Evolutionary conservation across 352 stramenopile species (phyloP), one percentile per base, ranked within the genome.

Genomic region (Peronospora belbahrii): DNA sequence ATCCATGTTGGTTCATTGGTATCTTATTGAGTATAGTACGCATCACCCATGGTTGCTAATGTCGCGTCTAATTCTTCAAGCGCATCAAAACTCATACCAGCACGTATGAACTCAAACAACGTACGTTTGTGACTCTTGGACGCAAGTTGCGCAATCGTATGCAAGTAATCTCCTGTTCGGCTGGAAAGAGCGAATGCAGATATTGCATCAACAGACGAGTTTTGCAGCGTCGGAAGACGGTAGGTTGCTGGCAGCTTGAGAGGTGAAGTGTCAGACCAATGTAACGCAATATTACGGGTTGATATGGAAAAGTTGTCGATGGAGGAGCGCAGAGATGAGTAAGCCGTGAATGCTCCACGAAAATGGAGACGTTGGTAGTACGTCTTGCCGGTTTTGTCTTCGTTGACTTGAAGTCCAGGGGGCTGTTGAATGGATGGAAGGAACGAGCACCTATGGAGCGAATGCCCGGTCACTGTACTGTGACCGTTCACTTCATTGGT

Each of bases 31-130:
- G 45, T 23, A n/a, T 52, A 47, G 33, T 87, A 86, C 22, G 60
- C 62, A 19, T 82, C 81, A 14, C 58, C 54, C 9, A 75, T 52
- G 4, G 22, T 44, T 6, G 60, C 55, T n/a, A 92, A 49, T 13
- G 62, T 37, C 6, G 69, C 66, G 28, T 72, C 55, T 10, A 89
- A 44, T 30, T 92, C 77, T 36, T 83, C 65, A 0, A 75, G 40
- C 0, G 73, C 81, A 36, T 92, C 81, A 0, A 67, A 52, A 50
- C 66, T 83, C 81, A 92, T 88, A 3, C 81, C 81, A 5, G 69
- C 60, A 38, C 74, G 62, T 9, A 67, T 82, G 38, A 83, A 92
- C 51, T 92, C 77, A 52, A 82, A 85, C 23, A 86, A 44, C 4
- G 85, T 70, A 22, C 81, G 74, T 17, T 69, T 73, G 52, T 89